These are phyloP conservation scores for Aspergillus funiculosus DNA, from an alignment of 495 filamentous ascomycete species.

Conservation along the genomic window DNA sequence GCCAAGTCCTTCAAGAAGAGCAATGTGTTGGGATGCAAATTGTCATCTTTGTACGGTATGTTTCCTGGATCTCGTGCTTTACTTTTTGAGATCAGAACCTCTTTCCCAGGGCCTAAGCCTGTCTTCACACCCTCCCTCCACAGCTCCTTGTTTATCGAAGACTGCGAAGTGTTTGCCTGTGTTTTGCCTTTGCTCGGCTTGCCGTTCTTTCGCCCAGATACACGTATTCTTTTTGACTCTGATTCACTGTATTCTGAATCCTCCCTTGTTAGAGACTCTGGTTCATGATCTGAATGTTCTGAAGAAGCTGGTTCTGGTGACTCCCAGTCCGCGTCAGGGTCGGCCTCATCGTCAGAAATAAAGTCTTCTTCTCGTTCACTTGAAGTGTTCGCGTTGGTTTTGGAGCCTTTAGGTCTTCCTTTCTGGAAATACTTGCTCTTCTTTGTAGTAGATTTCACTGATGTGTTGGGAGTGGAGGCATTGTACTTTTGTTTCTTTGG, in stretches of 20 bases:
- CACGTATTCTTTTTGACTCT: no score
- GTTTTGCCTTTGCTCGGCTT: conserved; percentile 19
- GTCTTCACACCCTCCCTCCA: conserved; percentile 54
- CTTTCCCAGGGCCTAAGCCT: conserved; percentile 54
- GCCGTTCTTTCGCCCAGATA: conserved; percentile 18
- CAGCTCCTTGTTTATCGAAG: conserved; percentile 44
- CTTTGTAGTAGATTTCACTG: conserved; percentile 44
- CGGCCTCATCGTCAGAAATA: conserved; percentile 14
- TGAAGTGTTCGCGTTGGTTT: conserved; percentile 24
- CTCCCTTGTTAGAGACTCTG: background rate
- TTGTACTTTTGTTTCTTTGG: conserved; percentile 45
- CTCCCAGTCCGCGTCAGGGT: conserved; percentile 17
- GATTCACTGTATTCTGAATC: no score
- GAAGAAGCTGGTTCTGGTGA: conserved; percentile 20
- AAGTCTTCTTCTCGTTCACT: conserved; percentile 21
- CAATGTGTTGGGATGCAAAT: conserved; percentile 75
- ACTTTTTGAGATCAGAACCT: conserved; percentile 63
- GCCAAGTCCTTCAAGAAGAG: conserved; percentile 70
- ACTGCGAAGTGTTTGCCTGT: background rate
- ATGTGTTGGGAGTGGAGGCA: conserved; percentile 18
- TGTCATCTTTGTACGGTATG: conserved; percentile 60
- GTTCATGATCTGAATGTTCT: background rate
- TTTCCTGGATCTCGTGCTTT: conserved; percentile 62
- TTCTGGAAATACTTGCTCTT: conserved; percentile 55
- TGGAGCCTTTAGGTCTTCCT: conserved; percentile 28